A percentile compares a stretch with the other conserved stretches of the same genome.
These are phyloP conservation scores for Paralagenidium karlingii DNA, from an alignment of 352 stramenopile genomes.

Conservation along the genomic window DNA sequence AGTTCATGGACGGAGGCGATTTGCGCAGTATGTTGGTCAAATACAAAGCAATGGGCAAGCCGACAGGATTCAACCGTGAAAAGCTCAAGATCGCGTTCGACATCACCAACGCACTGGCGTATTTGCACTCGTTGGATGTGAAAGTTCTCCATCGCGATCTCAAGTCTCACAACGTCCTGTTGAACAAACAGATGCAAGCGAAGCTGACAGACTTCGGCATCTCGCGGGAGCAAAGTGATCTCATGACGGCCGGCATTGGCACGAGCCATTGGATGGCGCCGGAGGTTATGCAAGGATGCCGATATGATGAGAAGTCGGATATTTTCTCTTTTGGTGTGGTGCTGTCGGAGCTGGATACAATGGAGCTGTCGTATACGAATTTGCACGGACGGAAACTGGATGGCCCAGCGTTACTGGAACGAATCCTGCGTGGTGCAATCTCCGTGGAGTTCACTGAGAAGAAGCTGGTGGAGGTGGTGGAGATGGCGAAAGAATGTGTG, in stretches of 20 bases:
- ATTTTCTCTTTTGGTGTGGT: constrained; percentile 29
- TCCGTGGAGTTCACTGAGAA: constrained; percentile 2
- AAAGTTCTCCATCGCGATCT: constrained; percentile 31
- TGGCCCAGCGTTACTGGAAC: not conserved
- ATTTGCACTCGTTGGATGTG: constrained; percentile 16
- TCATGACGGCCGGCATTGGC: constrained; percentile 16
- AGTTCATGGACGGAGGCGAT: no score
- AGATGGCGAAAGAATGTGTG: constrained; percentile 1
- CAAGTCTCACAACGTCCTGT: constrained; percentile 33
- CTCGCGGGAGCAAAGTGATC: constrained; percentile 8
- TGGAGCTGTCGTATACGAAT: constrained; percentile 4
- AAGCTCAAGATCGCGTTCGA: constrained; percentile 8
- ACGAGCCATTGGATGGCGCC: constrained; percentile 21
- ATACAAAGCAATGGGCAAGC: not conserved
- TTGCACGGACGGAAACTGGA: no score
- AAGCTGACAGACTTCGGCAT: constrained; percentile 34
- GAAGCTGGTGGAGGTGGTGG: not conserved
- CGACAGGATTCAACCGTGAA: not conserved
- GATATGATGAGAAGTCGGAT: constrained; percentile 37
- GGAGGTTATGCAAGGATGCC: constrained; percentile 14
- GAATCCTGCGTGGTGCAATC: not conserved
- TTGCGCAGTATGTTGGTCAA: constrained; percentile 1
- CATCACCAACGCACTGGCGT: constrained; percentile 17
- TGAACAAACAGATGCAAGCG: constrained; percentile 11
- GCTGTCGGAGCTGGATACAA: constrained; percentile 17